Conservation (phyloP, 306 rosid species). For the Begonia fuchsioides region DNA sequence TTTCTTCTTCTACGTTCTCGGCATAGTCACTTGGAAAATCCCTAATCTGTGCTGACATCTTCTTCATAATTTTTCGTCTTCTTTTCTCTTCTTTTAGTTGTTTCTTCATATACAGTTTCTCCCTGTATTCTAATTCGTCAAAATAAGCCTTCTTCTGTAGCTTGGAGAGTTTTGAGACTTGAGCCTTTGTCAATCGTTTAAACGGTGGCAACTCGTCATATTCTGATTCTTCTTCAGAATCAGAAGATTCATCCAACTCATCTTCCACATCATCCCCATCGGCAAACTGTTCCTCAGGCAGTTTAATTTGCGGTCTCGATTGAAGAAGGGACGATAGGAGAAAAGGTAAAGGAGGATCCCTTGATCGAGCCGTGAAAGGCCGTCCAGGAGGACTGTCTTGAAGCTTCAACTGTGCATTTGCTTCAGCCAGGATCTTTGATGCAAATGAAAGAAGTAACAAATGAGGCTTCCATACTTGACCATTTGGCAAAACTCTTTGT, state of each 20-base stretch:
- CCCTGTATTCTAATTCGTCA: conserved; percentile 86
- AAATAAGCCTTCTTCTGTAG: conserved; percentile 69
- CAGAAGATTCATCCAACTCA: conserved; percentile 71
- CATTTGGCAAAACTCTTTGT: conserved; percentile 97
- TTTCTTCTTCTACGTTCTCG: conserved; percentile 69
- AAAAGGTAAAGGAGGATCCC: conserved; percentile 78
- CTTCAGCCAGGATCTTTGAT: conserved; percentile 89
- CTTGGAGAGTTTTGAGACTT: conserved; percentile 57
- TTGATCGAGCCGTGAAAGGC: conserved; percentile 55
- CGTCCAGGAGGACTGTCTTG: conserved; percentile 91
- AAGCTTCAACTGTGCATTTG: conserved; percentile 79
- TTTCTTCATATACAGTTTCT: conserved; percentile 78
- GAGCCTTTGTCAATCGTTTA: conserved; percentile 60
- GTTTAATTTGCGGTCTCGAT: conserved; percentile 71
- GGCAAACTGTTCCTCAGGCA: conserved; percentile 77
- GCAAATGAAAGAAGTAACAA: conserved; percentile 88
- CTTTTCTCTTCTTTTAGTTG: conserved; percentile 78
- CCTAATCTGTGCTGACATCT: conserved; percentile 60
- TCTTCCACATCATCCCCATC: conserved; percentile 62
- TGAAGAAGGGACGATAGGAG: conserved; percentile 87
- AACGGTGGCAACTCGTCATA: conserved; percentile 77
- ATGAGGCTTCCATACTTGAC: conserved; percentile 99
- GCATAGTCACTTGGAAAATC: conserved; percentile 40
- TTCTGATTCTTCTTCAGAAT: conserved; percentile 78
- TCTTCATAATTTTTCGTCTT: conserved; percentile 66